These are phyloP conservation scores for Chytridium lagenaria DNA, from an alignment of 371 early-diverging fungal genomes.

Conservation along the genomic window DNA sequence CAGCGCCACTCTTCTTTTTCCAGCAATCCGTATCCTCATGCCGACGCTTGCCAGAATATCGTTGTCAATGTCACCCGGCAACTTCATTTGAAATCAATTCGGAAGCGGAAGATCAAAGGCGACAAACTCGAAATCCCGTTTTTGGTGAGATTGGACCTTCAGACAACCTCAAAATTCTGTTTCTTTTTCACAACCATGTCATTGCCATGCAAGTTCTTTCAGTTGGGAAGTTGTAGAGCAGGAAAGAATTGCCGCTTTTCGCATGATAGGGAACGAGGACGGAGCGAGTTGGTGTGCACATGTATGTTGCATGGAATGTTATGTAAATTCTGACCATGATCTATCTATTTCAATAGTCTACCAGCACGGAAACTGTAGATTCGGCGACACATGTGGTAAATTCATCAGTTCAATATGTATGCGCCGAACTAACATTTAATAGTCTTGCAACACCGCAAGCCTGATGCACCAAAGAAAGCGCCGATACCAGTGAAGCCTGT, in stretches of 20 bases:
- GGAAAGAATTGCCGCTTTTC: slow-evolving; percentile 10
- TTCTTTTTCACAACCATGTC: background rate
- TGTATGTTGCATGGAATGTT: no score
- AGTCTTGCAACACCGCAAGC: background rate
- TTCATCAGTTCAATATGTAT: background rate
- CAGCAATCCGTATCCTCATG: no score
- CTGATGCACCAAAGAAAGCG: background rate
- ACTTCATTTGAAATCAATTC: no score
- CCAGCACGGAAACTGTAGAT: background rate
- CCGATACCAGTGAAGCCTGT: background rate
- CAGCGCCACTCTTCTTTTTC: background rate
- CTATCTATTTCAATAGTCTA: background rate
- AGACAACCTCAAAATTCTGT: no score
- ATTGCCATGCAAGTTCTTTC: slow-evolving; percentile 13
- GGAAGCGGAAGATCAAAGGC: no score
- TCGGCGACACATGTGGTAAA: background rate
- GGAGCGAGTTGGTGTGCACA: slow-evolving; percentile 5
- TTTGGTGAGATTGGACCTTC: no score
- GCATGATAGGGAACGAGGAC: background rate
- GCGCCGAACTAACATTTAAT: background rate
- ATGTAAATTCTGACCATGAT: background rate
- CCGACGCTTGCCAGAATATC: no score
- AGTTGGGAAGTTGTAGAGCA: background rate
- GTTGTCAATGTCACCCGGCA: no score
- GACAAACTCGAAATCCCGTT: no score